Percentiles rank a stretch among this genome's conserved stretches.
phyloP scores from a whole-genome alignment of 768 basidiomycete genomes.

The Lentinula lateritia region DNA sequence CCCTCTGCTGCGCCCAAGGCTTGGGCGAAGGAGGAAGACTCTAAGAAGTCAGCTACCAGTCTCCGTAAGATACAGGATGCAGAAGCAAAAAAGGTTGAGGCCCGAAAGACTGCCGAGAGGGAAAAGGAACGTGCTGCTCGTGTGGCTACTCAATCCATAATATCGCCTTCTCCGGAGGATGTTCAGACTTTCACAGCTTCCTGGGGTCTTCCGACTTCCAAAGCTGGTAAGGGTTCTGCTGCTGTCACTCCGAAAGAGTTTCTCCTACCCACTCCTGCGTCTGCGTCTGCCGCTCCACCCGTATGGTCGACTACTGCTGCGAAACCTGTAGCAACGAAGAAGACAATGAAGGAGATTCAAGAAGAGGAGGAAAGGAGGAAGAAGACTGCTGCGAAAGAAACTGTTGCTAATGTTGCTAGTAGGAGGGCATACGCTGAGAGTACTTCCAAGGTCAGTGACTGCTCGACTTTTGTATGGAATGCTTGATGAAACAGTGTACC shows the following conservation, averaged over 20 bases:
- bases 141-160: slow-evolving; percentile 25
- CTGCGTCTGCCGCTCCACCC: slow-evolving; percentile 30
- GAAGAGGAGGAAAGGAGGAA: slow-evolving; percentile 93
- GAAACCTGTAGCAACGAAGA: slow-evolving; percentile 59
- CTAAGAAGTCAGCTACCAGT: slow-evolving; percentile 58
- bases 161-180: slow-evolving; percentile 43
- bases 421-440: slow-evolving; percentile 78
- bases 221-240: slow-evolving; percentile 50
- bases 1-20: slow-evolving; percentile 34
- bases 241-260: slow-evolving; percentile 37
- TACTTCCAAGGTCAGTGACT: slow-evolving; percentile 56
- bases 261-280: slow-evolving; percentile 18
- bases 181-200: slow-evolving; percentile 60
- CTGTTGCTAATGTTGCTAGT: slow-evolving; percentile 45
- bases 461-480: too few species aligned
- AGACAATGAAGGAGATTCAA: slow-evolving; percentile 98
- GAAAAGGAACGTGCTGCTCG: slow-evolving; percentile 63
- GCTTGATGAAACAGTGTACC: neutral
- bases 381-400: slow-evolving; percentile 58
- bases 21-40: slow-evolving; percentile 69
- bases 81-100: slow-evolving; percentile 78
- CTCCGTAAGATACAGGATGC: slow-evolving; percentile 94
- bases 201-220: slow-evolving; percentile 87
- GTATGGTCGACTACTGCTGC: slow-evolving; percentile 68
- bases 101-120: slow-evolving; percentile 67